Percentiles rank a stretch among this genome's conserved stretches.
Conservation (phyloP, 2,329 filamentous ascomycete species). For the Xylaria multiplex region DNA sequence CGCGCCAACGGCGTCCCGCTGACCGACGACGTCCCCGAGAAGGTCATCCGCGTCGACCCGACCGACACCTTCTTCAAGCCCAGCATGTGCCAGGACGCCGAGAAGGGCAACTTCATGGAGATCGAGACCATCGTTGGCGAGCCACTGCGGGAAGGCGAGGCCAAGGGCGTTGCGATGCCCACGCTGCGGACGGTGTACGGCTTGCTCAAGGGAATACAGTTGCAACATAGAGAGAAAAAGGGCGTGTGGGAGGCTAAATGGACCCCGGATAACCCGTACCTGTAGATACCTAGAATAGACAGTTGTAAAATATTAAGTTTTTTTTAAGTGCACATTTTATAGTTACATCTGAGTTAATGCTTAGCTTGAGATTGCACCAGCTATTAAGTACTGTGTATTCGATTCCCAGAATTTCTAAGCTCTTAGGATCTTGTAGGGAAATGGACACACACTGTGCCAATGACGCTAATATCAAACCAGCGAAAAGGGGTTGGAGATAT, state of each 20-base stretch:
- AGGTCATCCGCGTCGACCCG: constrained; percentile 60
- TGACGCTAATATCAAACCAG: no score
- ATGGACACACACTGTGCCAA: no score
- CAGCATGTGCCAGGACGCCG: constrained; percentile 64
- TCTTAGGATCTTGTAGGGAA: no score
- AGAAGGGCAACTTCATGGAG: constrained; percentile 65
- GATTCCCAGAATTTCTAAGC: no score
- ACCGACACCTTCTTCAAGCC: constrained; percentile 60
- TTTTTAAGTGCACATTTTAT: no score
- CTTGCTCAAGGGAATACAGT: constrained; percentile 60
- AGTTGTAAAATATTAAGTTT: no score
- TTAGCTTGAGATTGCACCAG: no score
- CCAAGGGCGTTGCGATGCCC: constrained; percentile 60
- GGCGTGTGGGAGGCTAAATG: constrained; percentile 50
- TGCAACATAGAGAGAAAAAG: constrained; percentile 57
- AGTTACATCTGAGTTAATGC: no score
- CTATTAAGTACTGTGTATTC: no score
- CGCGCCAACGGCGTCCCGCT: constrained; percentile 53
- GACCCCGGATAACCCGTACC: constrained; percentile 41
- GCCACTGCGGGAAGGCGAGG: constrained; percentile 62
- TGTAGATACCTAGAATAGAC: constrained; percentile 4
- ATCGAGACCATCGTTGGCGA: constrained; percentile 67
- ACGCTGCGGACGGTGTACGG: constrained; percentile 60
- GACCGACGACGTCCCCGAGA: constrained; percentile 55
- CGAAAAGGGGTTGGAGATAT: no score